Conservation (phyloP, 805 yeast species). For the Teunomyces kruisii region DNA sequence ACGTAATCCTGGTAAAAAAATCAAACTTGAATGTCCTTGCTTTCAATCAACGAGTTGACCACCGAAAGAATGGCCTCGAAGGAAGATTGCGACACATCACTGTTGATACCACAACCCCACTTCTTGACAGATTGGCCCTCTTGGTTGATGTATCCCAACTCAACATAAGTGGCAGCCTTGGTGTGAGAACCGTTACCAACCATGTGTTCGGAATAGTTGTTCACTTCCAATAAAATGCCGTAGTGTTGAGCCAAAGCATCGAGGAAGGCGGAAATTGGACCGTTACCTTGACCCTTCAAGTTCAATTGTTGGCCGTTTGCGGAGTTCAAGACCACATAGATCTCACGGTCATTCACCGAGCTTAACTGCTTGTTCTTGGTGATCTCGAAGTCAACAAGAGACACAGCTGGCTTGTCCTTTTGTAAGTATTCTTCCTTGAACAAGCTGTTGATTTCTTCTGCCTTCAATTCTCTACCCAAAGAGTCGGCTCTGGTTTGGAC, state of each 20-base stretch:
- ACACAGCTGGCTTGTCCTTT: conserved; percentile 7
- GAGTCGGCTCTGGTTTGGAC: conserved; percentile 67
- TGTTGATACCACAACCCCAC: conserved; percentile 47
- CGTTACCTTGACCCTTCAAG: conserved; percentile 66
- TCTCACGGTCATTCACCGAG: conserved; percentile 18
- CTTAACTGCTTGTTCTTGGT: conserved; percentile 16
- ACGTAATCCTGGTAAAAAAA: not conserved
- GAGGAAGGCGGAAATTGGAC: conserved; percentile 73
- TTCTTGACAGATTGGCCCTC: conserved; percentile 33
- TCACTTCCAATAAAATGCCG: conserved; percentile 57
- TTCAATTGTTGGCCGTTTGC: conserved; percentile 13
- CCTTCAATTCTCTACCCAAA: conserved; percentile 66
- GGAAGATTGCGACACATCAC: conserved; percentile 44
- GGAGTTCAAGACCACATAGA: conserved; percentile 18
- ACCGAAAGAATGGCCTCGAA: conserved; percentile 29
- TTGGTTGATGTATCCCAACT: conserved; percentile 37
- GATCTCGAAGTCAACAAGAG: conserved; percentile 24
- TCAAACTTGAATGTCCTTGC: conserved; percentile 28
- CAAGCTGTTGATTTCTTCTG: conserved; percentile 60
- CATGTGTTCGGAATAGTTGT: conserved; percentile 69
- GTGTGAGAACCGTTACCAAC: conserved; percentile 70
- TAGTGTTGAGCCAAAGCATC: conserved; percentile 59
- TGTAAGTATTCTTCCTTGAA: conserved; percentile 55
- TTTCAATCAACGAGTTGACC: conserved; percentile 23
- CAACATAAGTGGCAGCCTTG: conserved; percentile 75